A percentile compares a stretch with the other conserved stretches of the same genome.
phyloP scores from a whole-genome alignment of 2,329 filamentous ascomycete species.

The Botrytis hyacinthi region DNA sequence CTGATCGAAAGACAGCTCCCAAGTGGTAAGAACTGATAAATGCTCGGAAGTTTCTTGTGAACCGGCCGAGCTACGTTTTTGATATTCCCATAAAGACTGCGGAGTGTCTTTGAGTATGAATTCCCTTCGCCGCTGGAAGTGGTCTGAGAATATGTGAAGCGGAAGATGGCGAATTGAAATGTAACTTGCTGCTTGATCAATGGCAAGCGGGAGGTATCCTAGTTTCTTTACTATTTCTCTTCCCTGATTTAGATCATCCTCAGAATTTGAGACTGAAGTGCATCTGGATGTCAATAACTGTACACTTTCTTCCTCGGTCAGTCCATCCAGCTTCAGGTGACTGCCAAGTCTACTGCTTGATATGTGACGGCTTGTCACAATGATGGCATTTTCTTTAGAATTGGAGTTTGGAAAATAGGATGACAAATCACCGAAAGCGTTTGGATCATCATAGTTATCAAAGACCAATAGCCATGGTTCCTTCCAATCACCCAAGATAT shows the following conservation, averaged over 20 bases:
- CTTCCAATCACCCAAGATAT: constrained; percentile 17
- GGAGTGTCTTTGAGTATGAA: constrained; percentile 23
- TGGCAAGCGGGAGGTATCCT: constrained; percentile 30
- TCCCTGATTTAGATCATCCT: constrained; percentile 3
- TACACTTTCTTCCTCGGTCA: constrained; percentile 21
- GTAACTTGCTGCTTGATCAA: constrained; percentile 33
- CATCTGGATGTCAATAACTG: constrained; percentile 16
- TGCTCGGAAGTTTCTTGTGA: not conserved
- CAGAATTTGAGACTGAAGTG: not conserved
- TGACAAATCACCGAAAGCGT: constrained; percentile 16
- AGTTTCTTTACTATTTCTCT: constrained; percentile 21
- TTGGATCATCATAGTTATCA: constrained; percentile 31
- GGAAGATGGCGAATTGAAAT: constrained; percentile 24
- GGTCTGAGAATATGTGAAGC: constrained; percentile 23
- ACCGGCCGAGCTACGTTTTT: not conserved
- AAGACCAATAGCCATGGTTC: constrained; percentile 30
- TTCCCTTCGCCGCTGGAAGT: constrained; percentile 22
- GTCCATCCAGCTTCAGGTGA: not conserved
- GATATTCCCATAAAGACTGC: constrained; percentile 22
- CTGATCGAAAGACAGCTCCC: constrained; percentile 32
- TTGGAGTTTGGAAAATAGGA: constrained; percentile 7
- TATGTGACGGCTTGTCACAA: constrained; percentile 25
- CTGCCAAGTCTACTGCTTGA: constrained; percentile 18
- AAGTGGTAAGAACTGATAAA: constrained; percentile 28
- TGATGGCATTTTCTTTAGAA: not conserved